These are phyloP conservation scores for Venturia effusa DNA, from an alignment of 2,329 filamentous ascomycete species.

Conservation along the genomic window DNA sequence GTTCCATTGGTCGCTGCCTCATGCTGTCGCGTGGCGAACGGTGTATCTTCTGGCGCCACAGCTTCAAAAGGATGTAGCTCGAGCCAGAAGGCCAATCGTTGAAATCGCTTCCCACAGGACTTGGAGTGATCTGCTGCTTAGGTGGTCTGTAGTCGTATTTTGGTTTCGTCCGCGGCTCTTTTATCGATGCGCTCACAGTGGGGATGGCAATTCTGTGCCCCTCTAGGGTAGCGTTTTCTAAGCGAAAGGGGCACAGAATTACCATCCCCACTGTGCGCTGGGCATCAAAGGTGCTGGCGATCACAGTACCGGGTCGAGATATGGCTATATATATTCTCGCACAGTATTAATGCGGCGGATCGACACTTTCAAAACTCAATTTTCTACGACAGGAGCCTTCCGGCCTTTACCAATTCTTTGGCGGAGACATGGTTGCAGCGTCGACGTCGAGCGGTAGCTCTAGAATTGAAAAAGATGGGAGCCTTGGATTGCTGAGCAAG, in stretches of 20 bases:
- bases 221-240: no score
- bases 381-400: not conserved
- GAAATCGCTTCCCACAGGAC: not conserved
- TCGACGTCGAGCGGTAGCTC: not conserved
- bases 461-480: not conserved
- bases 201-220: no score
- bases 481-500: not conserved
- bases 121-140: not conserved
- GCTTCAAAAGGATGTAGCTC: not conserved
- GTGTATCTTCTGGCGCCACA: not conserved
- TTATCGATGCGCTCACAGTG: not conserved
- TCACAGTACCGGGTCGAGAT: not conserved
- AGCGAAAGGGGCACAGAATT: no score
- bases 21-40: not conserved
- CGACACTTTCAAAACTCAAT: not conserved
- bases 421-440: not conserved
- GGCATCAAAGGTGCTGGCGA: not conserved
- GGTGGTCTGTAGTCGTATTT: not conserved
- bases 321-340: not conserved
- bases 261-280: no score
- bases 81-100: not conserved
- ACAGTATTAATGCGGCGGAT: not conserved
- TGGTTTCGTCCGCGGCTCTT: not conserved
- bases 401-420: not conserved
- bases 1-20: not conserved